Evolutionary conservation across 73 alveolate species (phyloP).

Genomic region (Tetrahymena malaccensis): DNA sequence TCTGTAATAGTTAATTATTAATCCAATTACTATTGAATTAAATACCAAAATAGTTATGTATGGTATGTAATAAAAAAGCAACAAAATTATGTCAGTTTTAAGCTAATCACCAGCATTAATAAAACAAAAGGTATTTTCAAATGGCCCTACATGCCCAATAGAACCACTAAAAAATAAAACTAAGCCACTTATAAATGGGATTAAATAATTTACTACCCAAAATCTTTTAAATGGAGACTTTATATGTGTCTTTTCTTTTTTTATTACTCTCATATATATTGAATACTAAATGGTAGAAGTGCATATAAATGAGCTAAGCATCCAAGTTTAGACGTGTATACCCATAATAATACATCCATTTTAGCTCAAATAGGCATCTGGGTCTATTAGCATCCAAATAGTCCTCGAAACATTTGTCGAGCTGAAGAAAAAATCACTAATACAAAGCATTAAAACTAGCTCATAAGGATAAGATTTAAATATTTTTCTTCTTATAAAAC

Average conservation of each 20-base stretch:
- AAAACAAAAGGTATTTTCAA: not conserved
- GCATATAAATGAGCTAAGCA: not conserved
- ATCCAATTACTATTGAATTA: not conserved
- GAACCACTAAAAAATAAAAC: not conserved
- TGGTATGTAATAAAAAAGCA: not conserved
- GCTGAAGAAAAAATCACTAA: not conserved
- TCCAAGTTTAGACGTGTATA: not conserved
- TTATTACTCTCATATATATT: not conserved
- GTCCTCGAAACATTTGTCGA: not conserved
- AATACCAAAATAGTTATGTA: not conserved
- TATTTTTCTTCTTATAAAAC: not conserved
- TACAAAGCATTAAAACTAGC: not conserved
- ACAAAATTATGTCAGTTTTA: not conserved
- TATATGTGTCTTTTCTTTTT: not conserved
- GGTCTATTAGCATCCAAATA: not conserved
- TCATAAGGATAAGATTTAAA: not conserved
- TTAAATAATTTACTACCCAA: not conserved
- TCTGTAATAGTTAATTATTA: not conserved
- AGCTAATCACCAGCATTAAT: not conserved
- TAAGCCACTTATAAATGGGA: not conserved
- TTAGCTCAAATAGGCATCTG: not conserved
- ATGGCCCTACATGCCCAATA: not conserved
- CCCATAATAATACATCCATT: not conserved
- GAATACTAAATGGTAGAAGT: not conserved
- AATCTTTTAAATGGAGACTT: not conserved